Evolutionary conservation across 2,329 filamentous ascomycete species (phyloP), one percentile per base, ranked within the genome.

Genomic region (Exophiala phaeomuriformis): DNA sequence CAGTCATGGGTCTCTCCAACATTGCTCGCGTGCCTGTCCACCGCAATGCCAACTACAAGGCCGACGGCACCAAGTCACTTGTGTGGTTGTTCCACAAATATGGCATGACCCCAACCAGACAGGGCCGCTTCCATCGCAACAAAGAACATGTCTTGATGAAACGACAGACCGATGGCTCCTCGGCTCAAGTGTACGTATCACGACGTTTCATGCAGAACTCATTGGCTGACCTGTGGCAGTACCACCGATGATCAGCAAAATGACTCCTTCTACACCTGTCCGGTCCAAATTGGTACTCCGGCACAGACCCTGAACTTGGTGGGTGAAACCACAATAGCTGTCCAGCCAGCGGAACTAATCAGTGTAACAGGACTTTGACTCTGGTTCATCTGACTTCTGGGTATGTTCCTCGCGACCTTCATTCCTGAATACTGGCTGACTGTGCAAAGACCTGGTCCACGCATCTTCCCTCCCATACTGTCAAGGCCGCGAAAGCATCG

Each of bases 221-320:
- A 4, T 27, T 45, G 28, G 49, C 32, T 33, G 29, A 44, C 19
- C n/a, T 19, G 31, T 42, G 46, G 42, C 46, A 78, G 84, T 30
- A 71, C 75, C 4, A 78, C 79, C 4, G 76, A 85, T 28, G 84
- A 88, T 64, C 74, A 81, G 50, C 81, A 87, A 68, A 84, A 85
- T 61, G 84, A 88, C 58, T 71, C 78, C 4, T 69, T 79, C 69
- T 86, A 87, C 64, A 75, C 87, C 27, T 83, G 78, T 45, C 74
- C 79, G 31, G 79, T 88, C 29, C 65, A 70, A 9, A 82, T 88
- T 56, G 85, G 85, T 30, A 83, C 78, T 1, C 84, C 84, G 10
- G 68, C 75, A 1, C 84, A 88, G 70, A 80, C 70, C 43, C 60
- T 83, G 41, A 76, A 75, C 58, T 47, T 60, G 33, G 57, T 58